phyloP scores from a whole-genome alignment of 176 grass and related monocot species.

The Olyra latifolia region DNA sequence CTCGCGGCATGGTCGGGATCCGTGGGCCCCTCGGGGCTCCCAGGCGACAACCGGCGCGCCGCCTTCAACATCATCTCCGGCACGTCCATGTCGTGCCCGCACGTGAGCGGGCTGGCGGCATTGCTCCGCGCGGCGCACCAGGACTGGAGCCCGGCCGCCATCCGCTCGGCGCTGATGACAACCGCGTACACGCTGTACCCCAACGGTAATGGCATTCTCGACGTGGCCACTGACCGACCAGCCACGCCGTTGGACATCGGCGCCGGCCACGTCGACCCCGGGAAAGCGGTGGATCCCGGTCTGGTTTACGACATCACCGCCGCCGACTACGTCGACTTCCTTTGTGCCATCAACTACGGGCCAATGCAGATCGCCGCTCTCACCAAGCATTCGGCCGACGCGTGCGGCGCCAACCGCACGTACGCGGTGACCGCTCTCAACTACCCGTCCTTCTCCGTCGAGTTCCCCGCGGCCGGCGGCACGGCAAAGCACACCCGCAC shows the following conservation, averaged over 20 bases:
- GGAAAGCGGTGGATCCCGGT: constrained; percentile 73
- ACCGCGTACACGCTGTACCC: constrained; percentile 70
- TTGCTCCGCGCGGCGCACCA: constrained; percentile 66
- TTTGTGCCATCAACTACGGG: constrained; percentile 86
- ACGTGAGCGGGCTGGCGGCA: constrained; percentile 86
- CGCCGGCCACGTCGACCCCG: constrained; percentile 86
- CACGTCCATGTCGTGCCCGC: constrained; percentile 98
- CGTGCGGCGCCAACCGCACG: constrained; percentile 45
- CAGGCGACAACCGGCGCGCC: constrained; percentile 54
- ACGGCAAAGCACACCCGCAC: constrained; percentile 77
- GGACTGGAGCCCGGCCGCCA: constrained; percentile 82
- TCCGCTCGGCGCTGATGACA: constrained; percentile 89
- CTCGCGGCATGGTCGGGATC: constrained; percentile 73
- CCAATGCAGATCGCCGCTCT: constrained; percentile 63
- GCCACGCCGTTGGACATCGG: constrained; percentile 86
- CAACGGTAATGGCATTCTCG: constrained; percentile 58
- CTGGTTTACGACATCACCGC: constrained; percentile 75
- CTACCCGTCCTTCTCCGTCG: constrained; percentile 88
- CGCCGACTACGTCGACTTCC: constrained; percentile 86
- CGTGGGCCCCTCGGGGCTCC: constrained; percentile 66
- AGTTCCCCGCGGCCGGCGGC: constrained; percentile 33
- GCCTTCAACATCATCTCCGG: constrained; percentile 95
- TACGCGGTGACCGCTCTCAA: constrained; percentile 70
- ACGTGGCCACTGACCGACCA: constrained; percentile 56
- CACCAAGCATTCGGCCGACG: constrained; percentile 53